A percentile compares a stretch with the other conserved stretches of the same genome.
phyloP scores from a whole-genome alignment of 139 green algal species.

The Prasinococcaceae sp. region DNA sequence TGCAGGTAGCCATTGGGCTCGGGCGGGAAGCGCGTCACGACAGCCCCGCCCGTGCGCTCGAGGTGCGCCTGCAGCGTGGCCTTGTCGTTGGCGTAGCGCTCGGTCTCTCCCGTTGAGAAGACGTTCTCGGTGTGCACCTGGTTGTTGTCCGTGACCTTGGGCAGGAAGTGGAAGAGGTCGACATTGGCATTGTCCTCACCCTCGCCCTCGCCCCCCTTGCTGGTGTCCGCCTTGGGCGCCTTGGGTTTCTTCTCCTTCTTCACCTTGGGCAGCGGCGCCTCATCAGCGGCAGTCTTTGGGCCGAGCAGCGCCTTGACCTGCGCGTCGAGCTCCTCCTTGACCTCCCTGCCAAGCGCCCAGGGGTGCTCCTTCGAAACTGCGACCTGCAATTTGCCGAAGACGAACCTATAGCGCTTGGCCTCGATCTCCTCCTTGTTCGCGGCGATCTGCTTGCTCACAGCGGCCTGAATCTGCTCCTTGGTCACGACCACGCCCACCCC shows the following conservation, averaged over 20 bases:
- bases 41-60: constrained; percentile 55
- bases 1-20: constrained; percentile 90
- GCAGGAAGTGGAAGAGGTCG: too few species aligned
- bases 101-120: constrained; percentile 43
- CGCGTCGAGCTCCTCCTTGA: constrained; percentile 18
- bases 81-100: constrained; percentile 71
- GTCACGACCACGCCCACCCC: constrained; percentile 17
- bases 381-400: constrained; percentile 5
- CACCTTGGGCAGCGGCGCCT: constrained; percentile 17
- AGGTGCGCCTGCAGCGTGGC: constrained; percentile 66
- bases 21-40: constrained; percentile 91
- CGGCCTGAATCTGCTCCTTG: constrained; percentile 12
- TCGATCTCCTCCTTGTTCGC: constrained; percentile 13
- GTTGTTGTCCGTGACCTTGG: constrained; percentile 67
- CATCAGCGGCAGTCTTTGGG: constrained; percentile 13
- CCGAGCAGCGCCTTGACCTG: constrained; percentile 23
- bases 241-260: constrained; percentile 23
- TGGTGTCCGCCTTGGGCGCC: constrained; percentile 12
- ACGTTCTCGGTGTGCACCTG: constrained; percentile 48
- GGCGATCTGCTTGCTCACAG: constrained; percentile 8
- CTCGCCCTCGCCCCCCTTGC: not conserved
- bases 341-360: constrained; percentile 16
- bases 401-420: constrained; percentile 13
- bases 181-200: constrained; percentile 8
- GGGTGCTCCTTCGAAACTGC: constrained; percentile 7